These are phyloP conservation scores for Rauvolfia tetraphylla DNA, from an alignment of 257 asterid genomes.

Conservation along the genomic window DNA sequence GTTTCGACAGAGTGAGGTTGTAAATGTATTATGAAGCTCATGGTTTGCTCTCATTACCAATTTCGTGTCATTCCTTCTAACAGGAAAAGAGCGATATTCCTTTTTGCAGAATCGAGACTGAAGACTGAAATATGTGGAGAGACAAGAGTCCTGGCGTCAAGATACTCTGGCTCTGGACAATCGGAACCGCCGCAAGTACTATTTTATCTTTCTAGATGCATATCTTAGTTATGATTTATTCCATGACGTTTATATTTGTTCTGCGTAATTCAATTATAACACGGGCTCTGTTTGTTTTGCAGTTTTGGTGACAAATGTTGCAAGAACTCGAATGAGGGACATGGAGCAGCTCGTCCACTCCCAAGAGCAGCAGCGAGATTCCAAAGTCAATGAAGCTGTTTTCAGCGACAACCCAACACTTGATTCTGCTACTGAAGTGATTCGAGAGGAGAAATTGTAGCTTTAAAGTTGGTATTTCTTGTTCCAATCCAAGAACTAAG, in stretches of 20 bases:
- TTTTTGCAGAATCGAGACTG: not conserved
- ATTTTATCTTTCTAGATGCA: not conserved
- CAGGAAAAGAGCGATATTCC: not conserved
- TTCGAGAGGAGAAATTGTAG: conserved; percentile 28
- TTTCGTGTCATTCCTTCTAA: not conserved
- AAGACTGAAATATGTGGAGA: conserved; percentile 44
- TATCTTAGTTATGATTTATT: not conserved
- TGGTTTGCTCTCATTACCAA: too few species aligned
- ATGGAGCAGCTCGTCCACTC: conserved; percentile 49
- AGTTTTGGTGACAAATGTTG: conserved; percentile 62
- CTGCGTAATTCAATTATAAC: not conserved
- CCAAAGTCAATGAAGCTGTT: conserved; percentile 8
- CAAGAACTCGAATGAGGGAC: conserved; percentile 55
- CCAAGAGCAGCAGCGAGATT: conserved; percentile 27
- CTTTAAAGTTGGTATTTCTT: not conserved
- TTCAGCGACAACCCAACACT: conserved; percentile 18
- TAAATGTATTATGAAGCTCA: too few species aligned
- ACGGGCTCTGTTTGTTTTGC: not conserved
- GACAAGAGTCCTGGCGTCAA: conserved; percentile 82
- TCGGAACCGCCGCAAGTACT: conserved; percentile 82
- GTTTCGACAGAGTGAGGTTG: too few species aligned
- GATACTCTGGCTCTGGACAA: conserved; percentile 84
- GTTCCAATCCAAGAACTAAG: not conserved
- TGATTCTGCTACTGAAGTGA: conserved; percentile 22
- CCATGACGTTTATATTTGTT: too few species aligned